These are phyloP conservation scores for Teratosphaeria viscida DNA, from an alignment of 2,329 filamentous ascomycete genomes.

Conservation along the genomic window DNA sequence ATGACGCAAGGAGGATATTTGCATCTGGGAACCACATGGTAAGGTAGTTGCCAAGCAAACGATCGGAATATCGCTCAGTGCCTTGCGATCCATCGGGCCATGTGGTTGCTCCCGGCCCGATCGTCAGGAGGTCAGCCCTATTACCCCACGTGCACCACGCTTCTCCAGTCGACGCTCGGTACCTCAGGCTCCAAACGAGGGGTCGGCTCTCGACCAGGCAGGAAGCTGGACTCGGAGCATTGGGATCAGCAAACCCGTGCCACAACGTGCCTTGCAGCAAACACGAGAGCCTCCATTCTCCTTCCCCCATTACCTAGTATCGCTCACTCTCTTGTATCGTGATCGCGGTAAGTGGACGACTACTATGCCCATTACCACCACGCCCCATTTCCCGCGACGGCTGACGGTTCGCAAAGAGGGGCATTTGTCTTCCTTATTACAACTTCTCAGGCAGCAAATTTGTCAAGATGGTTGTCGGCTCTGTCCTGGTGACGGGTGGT, in stretches of 20 bases:
- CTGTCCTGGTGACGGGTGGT: constrained; percentile 50
- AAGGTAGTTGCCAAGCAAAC: too few species aligned
- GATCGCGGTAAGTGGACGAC: neutral
- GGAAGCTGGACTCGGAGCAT: neutral
- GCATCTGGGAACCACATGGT: too few species aligned
- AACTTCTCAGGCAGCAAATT: neutral
- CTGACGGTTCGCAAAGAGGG: neutral
- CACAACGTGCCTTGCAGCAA: neutral
- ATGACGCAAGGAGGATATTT: too few species aligned
- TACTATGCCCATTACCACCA: neutral
- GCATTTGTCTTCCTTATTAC: neutral
- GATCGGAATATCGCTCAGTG: too few species aligned
- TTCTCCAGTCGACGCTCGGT: too few species aligned
- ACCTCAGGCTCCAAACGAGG: too few species aligned
- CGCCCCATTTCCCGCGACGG: neutral
- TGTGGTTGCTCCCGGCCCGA: too few species aligned
- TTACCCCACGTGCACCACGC: too few species aligned
- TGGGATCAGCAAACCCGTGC: neutral
- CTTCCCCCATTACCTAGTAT: neutral
- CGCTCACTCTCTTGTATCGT: neutral
- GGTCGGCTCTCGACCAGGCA: neutral
- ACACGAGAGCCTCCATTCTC: neutral
- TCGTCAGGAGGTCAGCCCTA: too few species aligned
- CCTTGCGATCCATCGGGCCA: too few species aligned
- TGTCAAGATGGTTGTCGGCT: constrained; percentile 11